Evolutionary conservation across 192 early-diverging fungal species (phyloP).

Genomic region (Coemansia sp.): DNA sequence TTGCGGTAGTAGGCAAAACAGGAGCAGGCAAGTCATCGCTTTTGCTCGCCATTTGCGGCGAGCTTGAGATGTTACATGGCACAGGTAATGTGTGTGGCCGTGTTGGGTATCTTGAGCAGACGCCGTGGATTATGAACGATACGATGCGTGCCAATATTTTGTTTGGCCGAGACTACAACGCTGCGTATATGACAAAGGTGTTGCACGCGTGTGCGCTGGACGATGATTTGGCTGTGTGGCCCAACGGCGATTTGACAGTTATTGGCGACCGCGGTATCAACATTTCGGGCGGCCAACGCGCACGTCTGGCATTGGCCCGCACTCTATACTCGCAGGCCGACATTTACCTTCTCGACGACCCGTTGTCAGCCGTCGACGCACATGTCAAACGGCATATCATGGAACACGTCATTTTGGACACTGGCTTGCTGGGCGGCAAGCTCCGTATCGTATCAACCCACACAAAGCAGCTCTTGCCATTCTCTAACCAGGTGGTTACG

Average conservation of each 20-base stretch:
- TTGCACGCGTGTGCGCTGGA: slow-evolving; percentile 62
- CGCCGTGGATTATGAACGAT: slow-evolving; percentile 38
- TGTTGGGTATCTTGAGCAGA: slow-evolving; percentile 34
- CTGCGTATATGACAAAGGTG: slow-evolving; percentile 58
- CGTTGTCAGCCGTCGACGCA: slow-evolving; percentile 67
- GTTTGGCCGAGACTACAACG: slow-evolving; percentile 68
- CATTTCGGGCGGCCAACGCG: slow-evolving; percentile 71
- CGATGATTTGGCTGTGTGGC: slow-evolving; percentile 63
- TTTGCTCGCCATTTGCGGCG: slow-evolving; percentile 60
- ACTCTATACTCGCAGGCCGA: slow-evolving; percentile 68
- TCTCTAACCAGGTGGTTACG: slow-evolving; percentile 21
- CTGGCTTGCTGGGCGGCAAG: slow-evolving; percentile 57
- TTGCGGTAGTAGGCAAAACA: slow-evolving; percentile 60
- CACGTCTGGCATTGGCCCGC: slow-evolving; percentile 65
- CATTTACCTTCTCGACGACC: slow-evolving; percentile 71
- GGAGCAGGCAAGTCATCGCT: slow-evolving; percentile 67
- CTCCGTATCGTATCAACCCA: slow-evolving; percentile 50
- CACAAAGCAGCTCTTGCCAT: slow-evolving; percentile 18
- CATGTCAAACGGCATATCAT: slow-evolving; percentile 65
- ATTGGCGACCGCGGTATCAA: slow-evolving; percentile 72
- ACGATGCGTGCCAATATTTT: slow-evolving; percentile 79
- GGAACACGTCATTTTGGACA: slow-evolving; percentile 59
- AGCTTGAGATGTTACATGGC: slow-evolving; percentile 43
- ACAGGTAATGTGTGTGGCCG: slow-evolving; percentile 22
- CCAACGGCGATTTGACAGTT: slow-evolving; percentile 67